Percentiles rank a stretch among this genome's conserved stretches.
phyloP scores from a whole-genome alignment of 768 basidiomycete species.

The Leccinum olivaceopallidum region DNA sequence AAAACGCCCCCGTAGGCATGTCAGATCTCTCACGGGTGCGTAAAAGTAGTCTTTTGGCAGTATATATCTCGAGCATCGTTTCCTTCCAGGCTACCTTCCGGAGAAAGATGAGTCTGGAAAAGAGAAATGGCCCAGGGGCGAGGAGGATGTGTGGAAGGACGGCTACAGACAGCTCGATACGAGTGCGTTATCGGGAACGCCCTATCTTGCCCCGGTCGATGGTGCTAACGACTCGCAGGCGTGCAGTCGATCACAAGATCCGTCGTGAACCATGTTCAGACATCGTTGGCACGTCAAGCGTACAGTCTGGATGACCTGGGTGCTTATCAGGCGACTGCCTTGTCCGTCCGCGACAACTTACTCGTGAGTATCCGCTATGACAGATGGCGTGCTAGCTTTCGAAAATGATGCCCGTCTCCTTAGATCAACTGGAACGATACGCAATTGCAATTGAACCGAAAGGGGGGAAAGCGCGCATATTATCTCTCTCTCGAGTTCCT shows the following conservation, averaged over 20 bases:
- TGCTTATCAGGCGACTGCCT: constrained; percentile 89
- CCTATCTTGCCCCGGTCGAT: constrained; percentile 4
- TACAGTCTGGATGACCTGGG: constrained; percentile 87
- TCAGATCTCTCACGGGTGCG: constrained; percentile 65
- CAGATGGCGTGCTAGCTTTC: neutral
- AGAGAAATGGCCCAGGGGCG: constrained; percentile 84
- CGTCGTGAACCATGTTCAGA: constrained; percentile 82
- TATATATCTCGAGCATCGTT: constrained; percentile 1
- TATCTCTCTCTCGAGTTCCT: constrained; percentile 95
- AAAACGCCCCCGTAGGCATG: constrained; percentile 58
- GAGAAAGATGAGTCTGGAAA: constrained; percentile 76
- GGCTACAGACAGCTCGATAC: constrained; percentile 57
- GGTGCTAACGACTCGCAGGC: constrained; percentile 40
- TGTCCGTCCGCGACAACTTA: constrained; percentile 86
- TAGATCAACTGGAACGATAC: constrained; percentile 88
- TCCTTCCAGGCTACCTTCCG: constrained; percentile 66
- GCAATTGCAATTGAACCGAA: constrained; percentile 73
- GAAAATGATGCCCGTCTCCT: neutral
- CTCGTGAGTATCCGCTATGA: constrained; percentile 48
- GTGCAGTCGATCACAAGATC: constrained; percentile 66
- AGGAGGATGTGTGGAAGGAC: constrained; percentile 72
- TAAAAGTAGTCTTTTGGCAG: neutral
- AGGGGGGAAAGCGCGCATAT: constrained; percentile 87
- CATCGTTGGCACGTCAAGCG: constrained; percentile 86
- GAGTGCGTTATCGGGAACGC: constrained; percentile 37